Percentiles rank a stretch among this genome's conserved stretches.
Evolutionary conservation across 164 flowering plant species (phyloP).

Genomic region (Taxillus chinensis): DNA sequence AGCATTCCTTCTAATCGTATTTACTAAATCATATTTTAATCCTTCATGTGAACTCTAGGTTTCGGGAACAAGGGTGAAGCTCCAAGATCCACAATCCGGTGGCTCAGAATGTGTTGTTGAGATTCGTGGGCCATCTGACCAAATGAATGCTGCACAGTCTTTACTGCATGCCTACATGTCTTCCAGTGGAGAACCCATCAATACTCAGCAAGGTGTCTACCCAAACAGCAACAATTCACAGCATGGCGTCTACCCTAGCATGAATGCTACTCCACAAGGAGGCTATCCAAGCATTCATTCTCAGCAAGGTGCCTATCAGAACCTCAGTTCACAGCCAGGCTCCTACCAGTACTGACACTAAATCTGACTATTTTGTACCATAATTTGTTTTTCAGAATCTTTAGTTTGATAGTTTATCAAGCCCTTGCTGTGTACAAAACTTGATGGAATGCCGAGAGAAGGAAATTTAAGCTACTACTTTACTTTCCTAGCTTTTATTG

Average conservation of each 20-base stretch:
- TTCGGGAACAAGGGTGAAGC: slow-evolving; percentile 29
- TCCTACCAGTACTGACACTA: slow-evolving; percentile 12
- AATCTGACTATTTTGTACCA: too few relatives aligned
- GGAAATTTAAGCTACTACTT: too few relatives aligned
- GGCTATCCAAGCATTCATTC: slow-evolving; percentile 5
- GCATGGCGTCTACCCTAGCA: not conserved
- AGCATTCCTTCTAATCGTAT: not conserved
- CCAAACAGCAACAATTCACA: not conserved
- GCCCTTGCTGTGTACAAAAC: too few relatives aligned
- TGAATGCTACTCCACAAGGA: slow-evolving; percentile 7
- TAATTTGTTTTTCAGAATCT: too few relatives aligned
- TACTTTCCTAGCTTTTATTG: too few relatives aligned
- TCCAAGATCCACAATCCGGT: slow-evolving; percentile 26
- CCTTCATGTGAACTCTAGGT: slow-evolving; percentile 11
- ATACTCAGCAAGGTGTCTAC: slow-evolving; percentile 4
- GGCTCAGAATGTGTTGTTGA: slow-evolving; percentile 33
- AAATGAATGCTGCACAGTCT: slow-evolving; percentile 26
- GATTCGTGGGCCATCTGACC: slow-evolving; percentile 34
- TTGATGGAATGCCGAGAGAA: too few relatives aligned
- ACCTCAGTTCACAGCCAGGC: not conserved
- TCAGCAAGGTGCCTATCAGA: slow-evolving; percentile 10
- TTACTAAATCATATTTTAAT: not conserved
- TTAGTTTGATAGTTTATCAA: too few relatives aligned
- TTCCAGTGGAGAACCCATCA: slow-evolving; percentile 11
- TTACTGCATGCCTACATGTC: slow-evolving; percentile 25